A percentile compares a stretch with the other conserved stretches of the same genome.
Conservation (phyloP, 768 basidiomycete species). For the Calocera viscosa region DNA sequence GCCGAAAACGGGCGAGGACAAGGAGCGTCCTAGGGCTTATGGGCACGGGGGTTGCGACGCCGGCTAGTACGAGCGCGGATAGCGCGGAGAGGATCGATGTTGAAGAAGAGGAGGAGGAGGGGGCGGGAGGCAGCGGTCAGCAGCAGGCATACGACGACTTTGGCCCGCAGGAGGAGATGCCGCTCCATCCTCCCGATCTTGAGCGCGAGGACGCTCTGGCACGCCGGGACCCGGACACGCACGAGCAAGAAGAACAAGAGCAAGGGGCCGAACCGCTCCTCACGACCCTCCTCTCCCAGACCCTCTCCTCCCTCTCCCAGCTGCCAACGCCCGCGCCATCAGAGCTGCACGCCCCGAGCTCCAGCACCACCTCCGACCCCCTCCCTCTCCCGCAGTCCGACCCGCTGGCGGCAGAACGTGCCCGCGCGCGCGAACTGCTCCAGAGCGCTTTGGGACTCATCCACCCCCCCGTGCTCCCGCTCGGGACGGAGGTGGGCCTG, state of each 20-base stretch:
- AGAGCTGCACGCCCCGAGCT: background rate
- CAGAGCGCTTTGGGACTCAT: background rate
- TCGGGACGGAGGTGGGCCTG: background rate
- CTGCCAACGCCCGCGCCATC: background rate
- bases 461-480: background rate
- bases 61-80: background rate
- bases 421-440: background rate
- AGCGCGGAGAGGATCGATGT: background rate
- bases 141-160: no score
- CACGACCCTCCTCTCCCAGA: background rate
- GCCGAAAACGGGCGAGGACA: background rate
- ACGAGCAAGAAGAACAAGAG: no score
- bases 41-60: background rate
- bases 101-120: background rate
- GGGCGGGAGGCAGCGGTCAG: background rate
- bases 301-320: background rate
- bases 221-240: no score
- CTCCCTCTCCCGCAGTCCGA: background rate
- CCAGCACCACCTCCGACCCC: background rate
- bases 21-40: constrained; percentile 1
- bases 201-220: no score
- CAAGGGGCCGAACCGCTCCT: background rate
- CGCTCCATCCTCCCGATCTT: no score
- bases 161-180: no score
- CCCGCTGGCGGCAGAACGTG: background rate